Conservation (phyloP, 345 rosid species). For the Stellera chamaejasme region DNA sequence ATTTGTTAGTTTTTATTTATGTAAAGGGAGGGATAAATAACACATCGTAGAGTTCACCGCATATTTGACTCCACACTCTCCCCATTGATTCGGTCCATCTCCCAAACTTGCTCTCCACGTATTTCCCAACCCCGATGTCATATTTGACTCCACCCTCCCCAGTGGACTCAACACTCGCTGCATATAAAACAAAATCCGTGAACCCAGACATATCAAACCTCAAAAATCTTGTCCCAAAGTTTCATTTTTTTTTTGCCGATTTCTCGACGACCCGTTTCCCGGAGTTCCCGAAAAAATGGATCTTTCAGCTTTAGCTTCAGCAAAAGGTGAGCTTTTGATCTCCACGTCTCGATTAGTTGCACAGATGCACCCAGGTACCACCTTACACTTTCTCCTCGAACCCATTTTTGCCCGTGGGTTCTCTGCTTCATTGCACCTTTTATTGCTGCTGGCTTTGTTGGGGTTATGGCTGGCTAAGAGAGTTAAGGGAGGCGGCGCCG, state of each 20-base stretch:
- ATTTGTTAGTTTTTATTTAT: too few relatives aligned
- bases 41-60: too few relatives aligned
- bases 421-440: slow-evolving; percentile 31
- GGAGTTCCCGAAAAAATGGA: slow-evolving; percentile 18
- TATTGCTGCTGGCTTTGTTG: slow-evolving; percentile 31
- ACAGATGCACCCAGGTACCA: slow-evolving; percentile 18
- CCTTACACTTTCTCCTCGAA: slow-evolving; percentile 24
- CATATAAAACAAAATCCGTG: neutral
- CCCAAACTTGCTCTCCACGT: slow-evolving; percentile 24
- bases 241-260: neutral
- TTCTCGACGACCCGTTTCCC: neutral
- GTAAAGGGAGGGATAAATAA: too few relatives aligned
- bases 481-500: slow-evolving; percentile 16
- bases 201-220: neutral
- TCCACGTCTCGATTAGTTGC: slow-evolving; percentile 18
- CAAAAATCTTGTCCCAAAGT: neutral
- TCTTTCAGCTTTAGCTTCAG: slow-evolving; percentile 18
- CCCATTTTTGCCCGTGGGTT: slow-evolving; percentile 33
- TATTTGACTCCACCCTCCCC: slow-evolving; percentile 6
- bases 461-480: slow-evolving; percentile 28
- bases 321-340: neutral
- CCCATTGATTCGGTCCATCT: neutral
- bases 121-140: slow-evolving; percentile 8
- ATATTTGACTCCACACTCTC: too few relatives aligned
- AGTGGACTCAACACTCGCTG: neutral